Base-by-base conservation (phyloP, 306 rosid genomes). In the Prunus armeniaca region DNA sequence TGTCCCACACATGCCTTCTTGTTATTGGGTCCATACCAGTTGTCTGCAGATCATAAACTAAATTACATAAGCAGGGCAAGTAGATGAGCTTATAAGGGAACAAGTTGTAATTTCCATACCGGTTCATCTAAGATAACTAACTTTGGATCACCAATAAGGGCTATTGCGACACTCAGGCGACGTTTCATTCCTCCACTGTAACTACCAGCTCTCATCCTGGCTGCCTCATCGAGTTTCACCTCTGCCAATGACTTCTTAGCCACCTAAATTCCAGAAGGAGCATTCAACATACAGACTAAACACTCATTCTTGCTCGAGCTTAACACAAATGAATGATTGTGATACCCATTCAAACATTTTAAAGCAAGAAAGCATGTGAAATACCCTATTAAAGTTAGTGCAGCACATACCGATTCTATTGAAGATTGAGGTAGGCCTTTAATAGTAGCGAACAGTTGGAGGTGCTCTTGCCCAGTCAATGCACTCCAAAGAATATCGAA, bases 131-230 rank as follows among this genome's bases (percentile, higher is more conserved):
- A 80, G 81, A 94, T 86, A 74, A 94, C 92, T 50, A 94, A 82
- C 77, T 94, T 92, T 17, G 98, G 98, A 82, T 92, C 91, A 46
- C 98, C 97, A 67, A 94, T 92, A 71, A 92, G 97, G 49, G 98
- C 91, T 86, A 89, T 92, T 49, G 98, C 98, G 79, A 94, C 86
- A 83, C 96, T 94, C 14, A 94, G 93, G 32, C 97, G 97, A 32
- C 96, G 97, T 78, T 91, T 92, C 97, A 94, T 94, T 82, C 98
- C 98, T 79, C 97, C 98, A 69, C 98, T 91, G 80, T 94, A 94
- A 86, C 93, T 92, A 61, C 95, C 98, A 78, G 93, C 90, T 85
- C 96, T 89, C 70, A 81, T 84, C 78, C 83, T 86, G 46, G 97
- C 93, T 22, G 91, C 87, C 69, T 89, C 91, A 1, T 83, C 62